phyloP scores from a whole-genome alignment of 192 early-diverging fungal genomes.

The Coemansia sp. region DNA sequence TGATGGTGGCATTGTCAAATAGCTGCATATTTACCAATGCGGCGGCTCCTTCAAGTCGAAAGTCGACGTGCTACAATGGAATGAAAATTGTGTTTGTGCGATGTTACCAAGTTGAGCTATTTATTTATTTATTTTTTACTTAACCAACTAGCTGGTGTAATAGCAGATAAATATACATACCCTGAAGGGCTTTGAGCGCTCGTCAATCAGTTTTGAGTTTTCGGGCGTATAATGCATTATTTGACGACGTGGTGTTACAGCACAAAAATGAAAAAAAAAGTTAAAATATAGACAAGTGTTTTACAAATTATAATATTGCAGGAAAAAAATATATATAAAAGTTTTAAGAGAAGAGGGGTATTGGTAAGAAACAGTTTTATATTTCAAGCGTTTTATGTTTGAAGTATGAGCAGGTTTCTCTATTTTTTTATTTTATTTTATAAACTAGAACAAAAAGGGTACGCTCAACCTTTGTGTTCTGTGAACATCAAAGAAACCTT shows the following conservation, averaged over 20 bases:
- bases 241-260: background rate
- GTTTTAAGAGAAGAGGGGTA: background rate
- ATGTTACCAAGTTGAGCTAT: background rate
- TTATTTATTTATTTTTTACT: background rate
- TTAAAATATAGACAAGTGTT: too few species aligned
- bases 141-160: background rate
- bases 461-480: too few species aligned
- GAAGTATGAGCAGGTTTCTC: too few species aligned
- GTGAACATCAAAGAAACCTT: too few species aligned
- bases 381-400: too few species aligned
- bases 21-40: conserved; percentile 13
- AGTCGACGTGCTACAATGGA: background rate
- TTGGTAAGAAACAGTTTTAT: too few species aligned
- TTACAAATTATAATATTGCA: background rate
- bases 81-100: background rate
- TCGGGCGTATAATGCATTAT: background rate
- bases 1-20: conserved; percentile 12
- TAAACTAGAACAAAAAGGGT: too few species aligned
- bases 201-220: background rate
- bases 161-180: background rate
- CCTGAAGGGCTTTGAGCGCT: background rate
- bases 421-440: background rate
- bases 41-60: conserved; percentile 15
- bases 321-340: background rate
- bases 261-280: background rate